Evolutionary conservation across 805 yeast genomes (phyloP).

Genomic region (Candida tibetensis): DNA sequence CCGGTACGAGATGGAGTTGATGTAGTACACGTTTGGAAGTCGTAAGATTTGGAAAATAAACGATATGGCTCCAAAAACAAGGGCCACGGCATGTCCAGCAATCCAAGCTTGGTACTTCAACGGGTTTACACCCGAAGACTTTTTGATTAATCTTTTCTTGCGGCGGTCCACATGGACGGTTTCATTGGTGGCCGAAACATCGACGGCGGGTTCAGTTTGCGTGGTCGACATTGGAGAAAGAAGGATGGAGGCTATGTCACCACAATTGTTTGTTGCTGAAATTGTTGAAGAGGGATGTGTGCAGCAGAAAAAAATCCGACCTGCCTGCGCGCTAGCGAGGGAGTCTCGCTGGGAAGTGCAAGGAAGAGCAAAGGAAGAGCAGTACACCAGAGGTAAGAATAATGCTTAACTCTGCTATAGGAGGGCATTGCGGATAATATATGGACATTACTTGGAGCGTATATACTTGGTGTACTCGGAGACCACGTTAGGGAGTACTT

Average conservation of each 20-base stretch:
- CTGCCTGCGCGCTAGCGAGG: too few relatives aligned
- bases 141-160: slow-evolving; percentile 31
- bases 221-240: background rate
- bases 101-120: slow-evolving; percentile 52
- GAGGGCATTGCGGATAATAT: too few relatives aligned
- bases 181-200: slow-evolving; percentile 9
- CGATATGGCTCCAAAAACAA: slow-evolving; percentile 44
- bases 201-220: background rate
- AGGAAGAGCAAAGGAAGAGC: too few relatives aligned
- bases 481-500: too few relatives aligned
- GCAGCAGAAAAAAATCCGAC: background rate
- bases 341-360: too few relatives aligned
- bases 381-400: too few relatives aligned
- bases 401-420: too few relatives aligned
- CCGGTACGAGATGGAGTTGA: slow-evolving; percentile 54
- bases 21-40: slow-evolving; percentile 36
- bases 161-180: slow-evolving; percentile 12
- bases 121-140: slow-evolving; percentile 29
- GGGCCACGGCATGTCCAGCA: slow-evolving; percentile 49
- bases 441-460: too few relatives aligned
- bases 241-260: background rate
- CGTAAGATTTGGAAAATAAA: slow-evolving; percentile 38
- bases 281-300: background rate
- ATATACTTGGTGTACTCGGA: too few relatives aligned
- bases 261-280: background rate